phyloP scores from a whole-genome alignment of 371 early-diverging fungal genomes.

The Mucor lusitanicus region DNA sequence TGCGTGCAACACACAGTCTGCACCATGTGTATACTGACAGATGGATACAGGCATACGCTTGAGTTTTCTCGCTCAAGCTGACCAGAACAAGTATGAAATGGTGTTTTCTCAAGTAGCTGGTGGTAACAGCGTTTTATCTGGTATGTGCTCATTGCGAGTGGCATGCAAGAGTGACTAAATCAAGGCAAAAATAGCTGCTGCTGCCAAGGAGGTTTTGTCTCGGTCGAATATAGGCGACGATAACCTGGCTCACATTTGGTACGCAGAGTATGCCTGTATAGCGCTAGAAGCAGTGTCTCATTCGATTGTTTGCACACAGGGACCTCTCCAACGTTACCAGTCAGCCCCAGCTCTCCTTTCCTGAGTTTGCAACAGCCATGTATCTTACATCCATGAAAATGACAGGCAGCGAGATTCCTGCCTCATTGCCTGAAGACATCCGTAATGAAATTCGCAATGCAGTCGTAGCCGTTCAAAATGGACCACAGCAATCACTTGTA shows the following conservation, averaged over 20 bases:
- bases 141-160: conserved; percentile 16
- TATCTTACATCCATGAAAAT: conserved; percentile 57
- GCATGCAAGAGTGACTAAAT: not conserved
- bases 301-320: conserved; percentile 22
- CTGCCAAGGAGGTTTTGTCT: conserved; percentile 47
- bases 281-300: not conserved
- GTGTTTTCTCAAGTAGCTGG: conserved; percentile 43
- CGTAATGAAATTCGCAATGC: conserved; percentile 14
- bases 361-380: conserved; percentile 65
- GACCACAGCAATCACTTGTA: not conserved
- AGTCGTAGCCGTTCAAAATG: conserved; percentile 27
- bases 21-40: not conserved
- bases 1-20: not conserved
- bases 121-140: conserved; percentile 31
- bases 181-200: conserved; percentile 26
- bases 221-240: conserved; percentile 47
- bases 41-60: conserved; percentile 35
- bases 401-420: conserved; percentile 48
- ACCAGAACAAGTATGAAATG: conserved; percentile 48
- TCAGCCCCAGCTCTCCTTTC: conserved; percentile 53
- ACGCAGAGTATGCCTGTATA: not conserved
- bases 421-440: conserved; percentile 37
- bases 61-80: conserved; percentile 47
- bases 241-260: conserved; percentile 53
- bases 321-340: conserved; percentile 51